These are phyloP conservation scores for Bocquillonia castaneifolia DNA, from an alignment of 441 rosid species.

Conservation along the genomic window DNA sequence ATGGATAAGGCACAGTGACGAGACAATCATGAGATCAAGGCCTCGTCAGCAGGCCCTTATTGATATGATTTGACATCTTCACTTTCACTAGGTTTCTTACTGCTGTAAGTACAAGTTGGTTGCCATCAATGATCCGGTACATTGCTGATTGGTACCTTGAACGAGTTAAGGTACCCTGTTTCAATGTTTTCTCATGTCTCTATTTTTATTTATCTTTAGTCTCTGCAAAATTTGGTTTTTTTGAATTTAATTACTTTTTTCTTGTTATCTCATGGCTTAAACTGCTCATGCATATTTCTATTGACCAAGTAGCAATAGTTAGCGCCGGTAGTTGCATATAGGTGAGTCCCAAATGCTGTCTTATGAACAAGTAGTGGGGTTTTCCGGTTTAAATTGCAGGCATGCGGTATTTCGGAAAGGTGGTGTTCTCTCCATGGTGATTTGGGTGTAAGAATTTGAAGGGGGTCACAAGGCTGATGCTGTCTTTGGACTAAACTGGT, in stretches of 20 bases:
- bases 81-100: slow-evolving; percentile 19
- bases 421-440: slow-evolving; percentile 16
- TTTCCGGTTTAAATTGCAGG: slow-evolving; percentile 22
- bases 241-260: neutral
- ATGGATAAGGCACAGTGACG: slow-evolving; percentile 82
- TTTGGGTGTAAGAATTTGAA: neutral
- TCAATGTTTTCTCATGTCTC: slow-evolving; percentile 3
- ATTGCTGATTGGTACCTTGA: slow-evolving; percentile 15
- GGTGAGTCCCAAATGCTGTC: neutral
- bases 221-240: too few species aligned
- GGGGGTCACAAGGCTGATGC: neutral
- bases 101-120: slow-evolving; percentile 25
- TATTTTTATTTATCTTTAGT: neutral
- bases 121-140: slow-evolving; percentile 19
- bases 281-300: neutral
- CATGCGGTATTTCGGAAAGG: slow-evolving; percentile 15
- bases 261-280: neutral
- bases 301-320: neutral
- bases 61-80: slow-evolving; percentile 31
- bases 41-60: slow-evolving; percentile 49
- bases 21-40: slow-evolving; percentile 60
- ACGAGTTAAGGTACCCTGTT: slow-evolving; percentile 31
- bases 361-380: neutral
- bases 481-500: slow-evolving; percentile 3
- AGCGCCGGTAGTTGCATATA: neutral